Conservation (phyloP, 108 stramenopile species). For the Cyclotella distinguenda region DNA sequence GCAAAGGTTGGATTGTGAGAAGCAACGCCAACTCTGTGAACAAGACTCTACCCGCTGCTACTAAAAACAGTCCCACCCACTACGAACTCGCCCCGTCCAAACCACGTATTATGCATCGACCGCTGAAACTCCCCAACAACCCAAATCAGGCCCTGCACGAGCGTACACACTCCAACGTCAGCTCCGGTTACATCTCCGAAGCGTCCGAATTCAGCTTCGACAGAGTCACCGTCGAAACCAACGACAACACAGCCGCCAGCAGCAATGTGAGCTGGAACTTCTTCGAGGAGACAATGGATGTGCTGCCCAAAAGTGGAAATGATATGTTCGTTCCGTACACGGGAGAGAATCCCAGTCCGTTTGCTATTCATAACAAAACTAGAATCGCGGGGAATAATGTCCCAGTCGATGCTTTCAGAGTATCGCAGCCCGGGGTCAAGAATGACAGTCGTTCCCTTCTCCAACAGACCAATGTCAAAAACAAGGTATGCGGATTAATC, state of each 20-base stretch:
- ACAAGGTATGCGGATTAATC: too few species aligned
- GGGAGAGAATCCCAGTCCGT: not conserved
- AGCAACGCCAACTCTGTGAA: not conserved
- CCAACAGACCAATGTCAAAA: not conserved
- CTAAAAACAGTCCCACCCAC: not conserved
- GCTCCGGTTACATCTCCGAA: slow-evolving; percentile 15
- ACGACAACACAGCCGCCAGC: not conserved
- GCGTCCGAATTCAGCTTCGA: slow-evolving; percentile 41
- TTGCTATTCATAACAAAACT: not conserved
- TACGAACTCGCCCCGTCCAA: not conserved
- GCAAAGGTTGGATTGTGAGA: not conserved
- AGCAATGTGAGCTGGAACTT: slow-evolving; percentile 25
- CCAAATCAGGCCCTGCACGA: not conserved
- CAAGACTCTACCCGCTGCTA: too few species aligned
- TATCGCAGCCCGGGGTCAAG: too few species aligned
- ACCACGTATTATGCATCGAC: not conserved
- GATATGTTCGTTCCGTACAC: slow-evolving; percentile 13
- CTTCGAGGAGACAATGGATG: slow-evolving; percentile 13
- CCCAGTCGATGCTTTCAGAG: too few species aligned
- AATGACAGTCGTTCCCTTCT: too few species aligned
- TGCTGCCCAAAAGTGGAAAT: not conserved
- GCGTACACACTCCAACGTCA: not conserved
- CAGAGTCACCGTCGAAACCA: slow-evolving; percentile 32
- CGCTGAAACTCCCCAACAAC: slow-evolving; percentile 4
- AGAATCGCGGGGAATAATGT: too few species aligned